These are phyloP conservation scores for Hypoxylon sp. DNA, from an alignment of 2,329 filamentous ascomycete genomes.

Conservation along the genomic window DNA sequence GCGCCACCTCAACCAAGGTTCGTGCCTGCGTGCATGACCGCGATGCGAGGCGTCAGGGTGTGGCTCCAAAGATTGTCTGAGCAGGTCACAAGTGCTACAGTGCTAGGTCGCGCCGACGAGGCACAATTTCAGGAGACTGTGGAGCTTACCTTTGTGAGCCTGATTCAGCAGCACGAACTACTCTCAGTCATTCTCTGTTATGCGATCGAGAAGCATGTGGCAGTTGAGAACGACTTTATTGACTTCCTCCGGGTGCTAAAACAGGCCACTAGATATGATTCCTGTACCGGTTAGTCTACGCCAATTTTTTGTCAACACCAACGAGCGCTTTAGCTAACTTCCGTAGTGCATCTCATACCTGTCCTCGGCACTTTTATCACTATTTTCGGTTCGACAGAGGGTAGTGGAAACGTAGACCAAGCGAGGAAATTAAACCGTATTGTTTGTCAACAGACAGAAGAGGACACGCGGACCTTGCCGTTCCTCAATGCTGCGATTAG, in stretches of 20 bases:
- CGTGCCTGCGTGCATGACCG: conserved; percentile 79
- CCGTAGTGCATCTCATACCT: conserved; percentile 84
- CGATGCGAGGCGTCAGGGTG: conserved; percentile 81
- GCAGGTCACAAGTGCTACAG: conserved; percentile 79
- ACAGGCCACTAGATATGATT: conserved; percentile 81
- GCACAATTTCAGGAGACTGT: conserved; percentile 80
- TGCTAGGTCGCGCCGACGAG: conserved; percentile 75
- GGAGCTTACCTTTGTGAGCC: conserved; percentile 82
- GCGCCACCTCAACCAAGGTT: conserved; percentile 69
- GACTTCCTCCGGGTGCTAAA: conserved; percentile 78
- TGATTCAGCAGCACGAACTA: conserved; percentile 91
- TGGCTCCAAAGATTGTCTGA: conserved; percentile 85
- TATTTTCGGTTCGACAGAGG: conserved; percentile 83
- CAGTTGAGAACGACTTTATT: conserved; percentile 79
- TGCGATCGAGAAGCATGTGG: conserved; percentile 82
- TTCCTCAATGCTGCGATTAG: conserved; percentile 84
- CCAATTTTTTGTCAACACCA: not conserved
- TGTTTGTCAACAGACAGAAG: conserved; percentile 76
- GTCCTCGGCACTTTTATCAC: conserved; percentile 82
- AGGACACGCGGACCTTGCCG: conserved; percentile 78
- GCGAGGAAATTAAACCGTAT: conserved; percentile 78
- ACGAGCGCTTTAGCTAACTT: conserved; percentile 37
- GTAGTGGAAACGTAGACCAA: conserved; percentile 75
- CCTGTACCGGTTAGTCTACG: conserved; percentile 43
- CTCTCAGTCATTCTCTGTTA: conserved; percentile 85